These are phyloP conservation scores for Nidula microcarpa DNA, from an alignment of 768 basidiomycete species.

Conservation along the genomic window DNA sequence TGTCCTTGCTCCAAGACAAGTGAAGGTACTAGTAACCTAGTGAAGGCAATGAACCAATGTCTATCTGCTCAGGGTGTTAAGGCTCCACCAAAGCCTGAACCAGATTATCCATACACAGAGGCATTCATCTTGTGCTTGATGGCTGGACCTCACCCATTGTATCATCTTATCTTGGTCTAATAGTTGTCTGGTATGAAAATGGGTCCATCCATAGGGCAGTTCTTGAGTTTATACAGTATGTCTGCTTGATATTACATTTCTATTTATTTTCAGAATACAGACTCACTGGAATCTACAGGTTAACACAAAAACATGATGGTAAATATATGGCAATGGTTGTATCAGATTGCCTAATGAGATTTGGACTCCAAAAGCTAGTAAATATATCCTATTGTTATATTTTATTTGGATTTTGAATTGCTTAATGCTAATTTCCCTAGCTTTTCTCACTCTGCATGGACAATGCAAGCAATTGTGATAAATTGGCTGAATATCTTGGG, in stretches of 20 bases:
- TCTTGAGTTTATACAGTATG: conserved; percentile 29
- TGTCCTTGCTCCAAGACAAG: conserved; percentile 8
- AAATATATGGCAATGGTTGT: conserved; percentile 20
- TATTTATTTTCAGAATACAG: conserved; percentile 16
- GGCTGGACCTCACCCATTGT: conserved; percentile 28
- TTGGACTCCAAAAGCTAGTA: conserved; percentile 20
- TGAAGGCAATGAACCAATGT: too few species aligned
- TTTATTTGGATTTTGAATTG: conserved; percentile 2
- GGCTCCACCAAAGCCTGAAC: too few species aligned
- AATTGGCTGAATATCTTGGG: conserved; percentile 14
- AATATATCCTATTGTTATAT: conserved; percentile 1
- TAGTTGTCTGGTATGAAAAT: conserved; percentile 20
- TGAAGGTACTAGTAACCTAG: conserved; percentile 18
- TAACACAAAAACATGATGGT: conserved; percentile 22
- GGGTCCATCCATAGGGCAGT: conserved; percentile 21
- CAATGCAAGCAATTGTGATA: conserved; percentile 24
- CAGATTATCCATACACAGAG: too few species aligned
- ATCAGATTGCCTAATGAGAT: conserved; percentile 19
- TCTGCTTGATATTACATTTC: conserved; percentile 2
- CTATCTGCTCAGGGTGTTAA: too few species aligned
- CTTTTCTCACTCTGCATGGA: too few species aligned
- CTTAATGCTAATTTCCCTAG: conserved; percentile 17
- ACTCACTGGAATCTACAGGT: conserved; percentile 6
- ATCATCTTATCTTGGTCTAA: conserved; percentile 24
- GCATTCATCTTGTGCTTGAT: conserved; percentile 28